These are phyloP conservation scores for Limnanthes douglasii DNA, from an alignment of 345 rosid species.

Conservation along the genomic window DNA sequence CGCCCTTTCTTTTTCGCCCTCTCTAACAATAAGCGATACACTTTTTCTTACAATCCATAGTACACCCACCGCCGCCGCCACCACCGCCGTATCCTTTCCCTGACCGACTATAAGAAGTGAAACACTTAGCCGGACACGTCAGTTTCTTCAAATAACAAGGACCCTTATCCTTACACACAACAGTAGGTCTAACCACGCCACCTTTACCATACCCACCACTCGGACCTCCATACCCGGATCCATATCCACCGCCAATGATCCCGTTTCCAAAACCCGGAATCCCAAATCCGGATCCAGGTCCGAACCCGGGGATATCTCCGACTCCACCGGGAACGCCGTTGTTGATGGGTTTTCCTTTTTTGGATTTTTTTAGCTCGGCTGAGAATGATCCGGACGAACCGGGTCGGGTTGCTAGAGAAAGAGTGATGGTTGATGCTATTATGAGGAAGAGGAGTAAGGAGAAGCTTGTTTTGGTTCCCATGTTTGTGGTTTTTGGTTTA, in stretches of 20 bases:
- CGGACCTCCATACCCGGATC: slow-evolving; percentile 52
- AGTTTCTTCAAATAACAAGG: slow-evolving; percentile 76
- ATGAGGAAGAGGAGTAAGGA: slow-evolving; percentile 22
- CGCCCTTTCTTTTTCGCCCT: too few relatives aligned
- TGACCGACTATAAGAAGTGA: slow-evolving; percentile 65
- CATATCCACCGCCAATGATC: slow-evolving; percentile 47
- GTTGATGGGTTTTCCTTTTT: slow-evolving; percentile 15
- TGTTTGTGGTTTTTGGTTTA: too few relatives aligned
- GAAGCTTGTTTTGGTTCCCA: too few relatives aligned
- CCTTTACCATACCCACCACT: slow-evolving; percentile 51
- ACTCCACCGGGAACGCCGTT: slow-evolving; percentile 24
- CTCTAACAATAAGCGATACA: slow-evolving; percentile 88
- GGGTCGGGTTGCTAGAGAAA: slow-evolving; percentile 21
- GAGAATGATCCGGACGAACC: slow-evolving; percentile 10
- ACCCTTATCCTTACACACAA: slow-evolving; percentile 66
- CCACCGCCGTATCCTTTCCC: slow-evolving; percentile 92
- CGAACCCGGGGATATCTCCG: slow-evolving; percentile 19
- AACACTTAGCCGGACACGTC: slow-evolving; percentile 90
- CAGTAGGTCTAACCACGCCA: slow-evolving; percentile 43
- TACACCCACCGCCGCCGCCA: slow-evolving; percentile 96
- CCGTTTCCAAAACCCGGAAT: slow-evolving; percentile 50
- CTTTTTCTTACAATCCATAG: slow-evolving; percentile 89
- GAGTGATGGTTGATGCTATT: slow-evolving; percentile 13
- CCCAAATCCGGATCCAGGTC: slow-evolving; percentile 26
- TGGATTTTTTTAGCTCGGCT: slow-evolving; percentile 11